A percentile compares a stretch with the other conserved stretches of the same genome.
Conservation (phyloP, 2,329 filamentous ascomycete species). For the Cytospora paraplurivora region DNA sequence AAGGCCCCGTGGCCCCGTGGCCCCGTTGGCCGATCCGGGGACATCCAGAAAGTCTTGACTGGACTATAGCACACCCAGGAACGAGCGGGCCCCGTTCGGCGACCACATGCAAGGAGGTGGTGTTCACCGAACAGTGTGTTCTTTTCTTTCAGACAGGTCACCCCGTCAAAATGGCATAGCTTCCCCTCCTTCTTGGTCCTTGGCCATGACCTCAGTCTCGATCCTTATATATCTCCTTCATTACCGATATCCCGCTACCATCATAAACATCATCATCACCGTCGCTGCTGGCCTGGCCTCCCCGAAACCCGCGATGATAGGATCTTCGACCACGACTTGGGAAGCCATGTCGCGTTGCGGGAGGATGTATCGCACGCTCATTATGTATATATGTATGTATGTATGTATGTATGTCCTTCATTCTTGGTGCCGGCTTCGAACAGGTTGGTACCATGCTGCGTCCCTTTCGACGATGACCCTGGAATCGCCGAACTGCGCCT, state of each 20-base stretch:
- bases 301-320: constrained; percentile 51
- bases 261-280: constrained; percentile 52
- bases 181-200: constrained; percentile 23
- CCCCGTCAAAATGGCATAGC: background rate
- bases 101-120: constrained; percentile 1
- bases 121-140: background rate
- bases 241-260: constrained; percentile 47
- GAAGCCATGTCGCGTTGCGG: constrained; percentile 49
- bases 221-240: constrained; percentile 51
- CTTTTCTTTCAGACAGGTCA: background rate
- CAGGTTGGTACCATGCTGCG: constrained; percentile 51
- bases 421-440: constrained; percentile 46
- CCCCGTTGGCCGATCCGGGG: constrained; percentile 11
- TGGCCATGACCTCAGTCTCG: constrained; percentile 41
- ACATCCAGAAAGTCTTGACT: background rate
- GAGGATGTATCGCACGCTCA: constrained; percentile 55
- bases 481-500: constrained; percentile 56
- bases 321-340: constrained; percentile 49
- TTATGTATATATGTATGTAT: constrained; percentile 44
- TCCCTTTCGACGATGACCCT: constrained; percentile 53
- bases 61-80: background rate
- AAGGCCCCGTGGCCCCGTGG: background rate
- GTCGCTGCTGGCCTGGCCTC: constrained; percentile 54
- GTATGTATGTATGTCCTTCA: constrained; percentile 31
- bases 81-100: constrained; percentile 10